Conservation (phyloP, 2,329 filamentous ascomycete genomes). For the Thielaviopsis cerberus region DNA sequence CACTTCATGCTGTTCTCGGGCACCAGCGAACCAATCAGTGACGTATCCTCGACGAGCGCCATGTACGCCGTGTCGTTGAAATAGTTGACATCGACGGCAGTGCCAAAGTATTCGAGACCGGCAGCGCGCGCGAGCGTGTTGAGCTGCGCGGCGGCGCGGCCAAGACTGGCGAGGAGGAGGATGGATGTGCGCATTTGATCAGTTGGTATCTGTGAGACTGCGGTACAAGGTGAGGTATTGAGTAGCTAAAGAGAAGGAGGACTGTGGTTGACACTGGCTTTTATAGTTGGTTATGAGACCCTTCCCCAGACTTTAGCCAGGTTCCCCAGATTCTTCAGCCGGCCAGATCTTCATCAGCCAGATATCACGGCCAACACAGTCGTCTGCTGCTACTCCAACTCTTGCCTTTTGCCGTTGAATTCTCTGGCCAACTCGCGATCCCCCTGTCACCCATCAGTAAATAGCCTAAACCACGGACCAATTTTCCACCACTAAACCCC, state of each 20-base stretch:
- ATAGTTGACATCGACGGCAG: slow-evolving; percentile 33
- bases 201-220: background rate
- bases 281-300: background rate
- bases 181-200: background rate
- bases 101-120: slow-evolving; percentile 30
- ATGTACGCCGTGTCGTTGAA: slow-evolving; percentile 30
- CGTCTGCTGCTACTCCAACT: background rate
- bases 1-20: slow-evolving; percentile 32
- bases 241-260: background rate
- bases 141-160: background rate
- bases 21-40: slow-evolving; percentile 39
- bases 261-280: background rate
- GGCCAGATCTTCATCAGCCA: background rate
- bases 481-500: background rate
- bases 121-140: background rate
- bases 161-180: background rate
- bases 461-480: background rate
- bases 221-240: background rate
- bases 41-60: slow-evolving; percentile 27
- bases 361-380: background rate
- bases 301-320: background rate
- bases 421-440: background rate
- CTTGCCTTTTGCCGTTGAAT: too few relatives aligned
- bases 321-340: background rate
- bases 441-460: background rate